Base-by-base conservation (phyloP, 805 yeast species). In the Nakazawaea siamensis region DNA sequence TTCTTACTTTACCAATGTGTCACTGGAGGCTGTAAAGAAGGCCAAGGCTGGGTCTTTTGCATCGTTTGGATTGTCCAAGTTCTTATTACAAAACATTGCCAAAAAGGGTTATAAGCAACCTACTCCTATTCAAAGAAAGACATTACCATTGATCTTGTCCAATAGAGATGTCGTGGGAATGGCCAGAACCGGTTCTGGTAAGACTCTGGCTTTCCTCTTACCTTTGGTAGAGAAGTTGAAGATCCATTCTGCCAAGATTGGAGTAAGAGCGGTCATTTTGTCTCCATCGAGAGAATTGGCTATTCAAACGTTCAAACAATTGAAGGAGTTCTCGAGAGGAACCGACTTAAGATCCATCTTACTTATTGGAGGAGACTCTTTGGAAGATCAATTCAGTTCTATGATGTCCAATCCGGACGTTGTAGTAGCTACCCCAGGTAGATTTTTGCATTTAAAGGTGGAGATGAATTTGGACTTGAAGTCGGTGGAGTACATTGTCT, bases 111-210 rank as follows among this genome's bases (percentile, higher is more conserved):
- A 77, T 62, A 80, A 76, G 45, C 92, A 82, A 45, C 99, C 99
- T 11, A 92, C 99, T 0, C 99, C 99, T 2, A 92, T 92, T 56
- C 99, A 92, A 61, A 70, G 98, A 44, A 92, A 90, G 54, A 80
- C 98, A 3, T 84, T 92, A 39, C 98, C 98, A 0, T 65, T 87
- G 37, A 79, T 92, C 40, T 64, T 92, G 63, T 85, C 82, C 31
- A 81, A 76, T 37, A 70, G 94, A 51, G 98, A 92, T 60, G 94
- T 92, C 27, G 98, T 92, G 12, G 99, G 97, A 53, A 92, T 92
- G 99, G 99, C 99, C 12, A 73, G 99, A 52, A 92, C 99, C 0
- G 99, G 99, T 50, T 84, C 95, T 18, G 99, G 99, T 68, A 92
- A 92, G 54, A 92, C 99, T 0, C 98, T 98, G 7, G 97, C 98